Evolutionary conservation across 2,329 filamentous ascomycete species (phyloP).

Genomic region (Didymella exigua): DNA sequence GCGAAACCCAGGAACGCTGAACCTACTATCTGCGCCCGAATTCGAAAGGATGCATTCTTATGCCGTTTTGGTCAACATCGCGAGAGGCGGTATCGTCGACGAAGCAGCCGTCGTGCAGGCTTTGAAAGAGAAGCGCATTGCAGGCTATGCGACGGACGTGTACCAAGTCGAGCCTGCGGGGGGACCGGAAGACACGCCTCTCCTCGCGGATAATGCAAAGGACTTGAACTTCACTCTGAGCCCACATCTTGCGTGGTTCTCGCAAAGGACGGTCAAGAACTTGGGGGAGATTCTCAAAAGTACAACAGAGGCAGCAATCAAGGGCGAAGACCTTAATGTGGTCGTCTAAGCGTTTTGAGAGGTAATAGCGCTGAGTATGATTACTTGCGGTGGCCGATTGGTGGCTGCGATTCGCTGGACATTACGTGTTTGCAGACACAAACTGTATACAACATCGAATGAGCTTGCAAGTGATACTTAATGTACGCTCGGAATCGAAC

Average conservation of each 20-base stretch:
- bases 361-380: too few species aligned
- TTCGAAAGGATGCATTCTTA: slow-evolving; percentile 53
- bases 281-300: slow-evolving; percentile 52
- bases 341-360: slow-evolving; percentile 31
- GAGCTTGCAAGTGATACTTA: too few species aligned
- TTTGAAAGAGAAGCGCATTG: slow-evolving; percentile 52
- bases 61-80: slow-evolving; percentile 56
- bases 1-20: slow-evolving; percentile 39
- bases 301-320: slow-evolving; percentile 56
- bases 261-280: slow-evolving; percentile 55
- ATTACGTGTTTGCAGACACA: too few species aligned
- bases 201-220: slow-evolving; percentile 52
- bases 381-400: background rate
- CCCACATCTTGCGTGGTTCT: slow-evolving; percentile 62
- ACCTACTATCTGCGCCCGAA: slow-evolving; percentile 48
- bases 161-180: slow-evolving; percentile 56
- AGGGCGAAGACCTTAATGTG: slow-evolving; percentile 49
- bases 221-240: slow-evolving; percentile 58
- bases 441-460: too few species aligned
- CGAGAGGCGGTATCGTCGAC: slow-evolving; percentile 58
- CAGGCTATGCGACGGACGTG: slow-evolving; percentile 59
- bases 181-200: slow-evolving; percentile 48
- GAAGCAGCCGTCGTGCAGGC: slow-evolving; percentile 56
- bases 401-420: background rate
- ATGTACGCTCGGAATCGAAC: too few species aligned